Evolutionary conservation across 371 early-diverging fungal genomes (phyloP).

Genomic region (Dentiscutata heterogama): DNA sequence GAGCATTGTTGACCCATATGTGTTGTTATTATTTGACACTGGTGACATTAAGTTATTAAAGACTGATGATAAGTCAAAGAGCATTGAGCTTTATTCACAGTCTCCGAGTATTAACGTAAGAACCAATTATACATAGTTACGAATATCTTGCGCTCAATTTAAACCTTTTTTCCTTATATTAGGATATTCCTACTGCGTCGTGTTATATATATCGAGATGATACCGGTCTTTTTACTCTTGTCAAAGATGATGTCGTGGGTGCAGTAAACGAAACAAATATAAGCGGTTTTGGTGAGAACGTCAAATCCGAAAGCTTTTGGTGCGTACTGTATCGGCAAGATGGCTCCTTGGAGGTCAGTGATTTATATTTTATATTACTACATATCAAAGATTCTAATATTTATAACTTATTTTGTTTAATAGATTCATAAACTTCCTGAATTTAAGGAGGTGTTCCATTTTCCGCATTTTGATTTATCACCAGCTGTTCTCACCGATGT

Average conservation of each 20-base stretch:
- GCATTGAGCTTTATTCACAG: slow-evolving; percentile 54
- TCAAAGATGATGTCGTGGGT: slow-evolving; percentile 52
- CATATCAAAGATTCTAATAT: not conserved
- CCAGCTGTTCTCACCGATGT: slow-evolving; percentile 70
- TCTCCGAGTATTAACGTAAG: slow-evolving; percentile 61
- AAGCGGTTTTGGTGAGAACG: slow-evolving; percentile 48
- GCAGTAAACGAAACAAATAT: slow-evolving; percentile 16
- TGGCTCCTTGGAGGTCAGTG: slow-evolving; percentile 65
- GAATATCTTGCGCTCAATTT: not conserved
- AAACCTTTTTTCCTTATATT: slow-evolving; percentile 21
- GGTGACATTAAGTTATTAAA: slow-evolving; percentile 71
- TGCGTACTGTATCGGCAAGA: slow-evolving; percentile 62
- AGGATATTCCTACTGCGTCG: slow-evolving; percentile 58
- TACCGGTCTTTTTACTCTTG: slow-evolving; percentile 59
- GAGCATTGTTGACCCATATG: slow-evolving; percentile 83
- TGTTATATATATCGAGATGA: slow-evolving; percentile 72
- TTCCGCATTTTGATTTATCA: slow-evolving; percentile 73
- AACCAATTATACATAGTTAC: not conserved
- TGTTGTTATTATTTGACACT: slow-evolving; percentile 75
- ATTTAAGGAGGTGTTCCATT: slow-evolving; percentile 71
- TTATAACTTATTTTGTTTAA: not conserved
- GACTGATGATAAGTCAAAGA: slow-evolving; percentile 64
- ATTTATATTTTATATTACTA: not conserved
- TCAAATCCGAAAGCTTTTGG: slow-evolving; percentile 56
- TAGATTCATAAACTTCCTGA: slow-evolving; percentile 79